A percentile compares a stretch with the other conserved stretches of the same genome.
Evolutionary conservation across 495 filamentous ascomycete genomes (phyloP).

Genomic region (Eremomyces bilateralis): DNA sequence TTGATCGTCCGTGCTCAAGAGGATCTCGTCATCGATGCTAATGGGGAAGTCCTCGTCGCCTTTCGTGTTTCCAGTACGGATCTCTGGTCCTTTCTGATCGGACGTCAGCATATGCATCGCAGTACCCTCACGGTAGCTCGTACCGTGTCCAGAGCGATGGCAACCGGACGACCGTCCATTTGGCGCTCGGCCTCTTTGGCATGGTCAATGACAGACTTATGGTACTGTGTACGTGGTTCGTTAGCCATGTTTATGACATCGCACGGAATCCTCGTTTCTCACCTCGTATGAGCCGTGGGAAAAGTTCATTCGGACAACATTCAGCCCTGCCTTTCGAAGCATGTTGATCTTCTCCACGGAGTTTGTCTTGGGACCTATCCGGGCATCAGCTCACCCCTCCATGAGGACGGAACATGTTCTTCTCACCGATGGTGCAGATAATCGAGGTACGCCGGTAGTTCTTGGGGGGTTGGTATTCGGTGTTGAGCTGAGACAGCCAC

Average conservation of each 20-base stretch:
- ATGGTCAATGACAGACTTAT: constrained; percentile 92
- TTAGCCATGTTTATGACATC: neutral
- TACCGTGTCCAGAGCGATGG: constrained; percentile 89
- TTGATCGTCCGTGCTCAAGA: constrained; percentile 93
- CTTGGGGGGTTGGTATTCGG: constrained; percentile 55
- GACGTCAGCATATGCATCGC: neutral
- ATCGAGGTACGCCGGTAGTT: constrained; percentile 93
- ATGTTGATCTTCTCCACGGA: constrained; percentile 87
- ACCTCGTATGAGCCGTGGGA: constrained; percentile 90
- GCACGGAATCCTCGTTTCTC: constrained; percentile 4
- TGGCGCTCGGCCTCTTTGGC: constrained; percentile 59
- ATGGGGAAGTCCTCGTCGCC: constrained; percentile 76
- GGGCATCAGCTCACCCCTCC: neutral
- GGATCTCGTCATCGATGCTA: constrained; percentile 56
- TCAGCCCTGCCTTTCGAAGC: constrained; percentile 72
- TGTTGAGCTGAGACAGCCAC: constrained; percentile 72
- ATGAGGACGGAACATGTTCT: neutral
- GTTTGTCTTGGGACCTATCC: constrained; percentile 81
- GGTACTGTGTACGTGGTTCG: constrained; percentile 29
- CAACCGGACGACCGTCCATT: constrained; percentile 63
- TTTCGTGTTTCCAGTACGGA: constrained; percentile 83
- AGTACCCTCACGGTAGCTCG: constrained; percentile 8
- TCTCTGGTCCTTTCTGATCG: constrained; percentile 78
- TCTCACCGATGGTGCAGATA: constrained; percentile 84
- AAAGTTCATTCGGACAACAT: constrained; percentile 99